Evolutionary conservation across 1,284 basidiomycete species (phyloP), one percentile per base, ranked within the genome.

Genomic region (Ceratobasidium theobromae): DNA sequence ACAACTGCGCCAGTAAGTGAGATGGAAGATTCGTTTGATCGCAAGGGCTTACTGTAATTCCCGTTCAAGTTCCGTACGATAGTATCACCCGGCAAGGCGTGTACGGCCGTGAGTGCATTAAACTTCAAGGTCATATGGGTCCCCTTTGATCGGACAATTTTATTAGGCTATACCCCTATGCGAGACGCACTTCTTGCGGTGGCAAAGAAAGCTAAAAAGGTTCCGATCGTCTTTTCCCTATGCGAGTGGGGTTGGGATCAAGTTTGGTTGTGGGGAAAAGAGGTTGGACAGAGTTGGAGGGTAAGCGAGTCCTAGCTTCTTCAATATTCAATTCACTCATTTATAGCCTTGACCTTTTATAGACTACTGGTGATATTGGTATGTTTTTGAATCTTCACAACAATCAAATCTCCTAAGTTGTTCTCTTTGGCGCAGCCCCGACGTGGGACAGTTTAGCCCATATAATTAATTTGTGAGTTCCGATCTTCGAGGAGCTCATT

Each of bases 221-320:
- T 76, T 0, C 80, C 81, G 0, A 74, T 84, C 9, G 70, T 83
- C 8, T 81, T 82, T 69, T 81, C 80, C 3, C 73, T 84, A 0
- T 83, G 82, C 69, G 75, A 84, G 72, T 83, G 82, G 82, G 81
- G 82, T 53, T 75, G 79, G 72, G 82, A 81, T 71, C 81, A 84
- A 76, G 82, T 82, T 1, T 86, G 84, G 84, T 66, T 81, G 75
- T 82, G 81, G 81, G 81, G 77, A 16, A 76, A 75, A 53, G 71
- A 72, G 12, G 71, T 78, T 27, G 80, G 79, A 6, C 80, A 82
- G 53, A 79, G 77, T 66, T 82, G 80, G 80, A 70, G 79, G 69
- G 79, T 79, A 58, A 65, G 76, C 73, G 72, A 72, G 73, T 67
- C 32, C 14, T 53, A 71, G 45, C 9, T 9, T 71, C 16, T 41